Conservation (phyloP, 2,329 filamentous ascomycete genomes). For the Xylariaceae sp. region DNA sequence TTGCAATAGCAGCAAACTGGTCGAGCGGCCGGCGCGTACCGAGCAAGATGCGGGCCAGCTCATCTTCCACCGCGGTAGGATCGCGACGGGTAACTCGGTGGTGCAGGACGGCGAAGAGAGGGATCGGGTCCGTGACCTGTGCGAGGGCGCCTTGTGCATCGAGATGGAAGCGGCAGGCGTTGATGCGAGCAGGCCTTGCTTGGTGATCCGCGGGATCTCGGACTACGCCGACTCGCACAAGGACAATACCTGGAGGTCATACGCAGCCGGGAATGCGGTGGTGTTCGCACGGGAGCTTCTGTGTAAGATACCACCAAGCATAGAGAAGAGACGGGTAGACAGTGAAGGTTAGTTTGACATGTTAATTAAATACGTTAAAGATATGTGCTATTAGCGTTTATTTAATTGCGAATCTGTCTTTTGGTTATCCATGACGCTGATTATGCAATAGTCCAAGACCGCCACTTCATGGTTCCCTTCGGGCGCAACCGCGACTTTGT, state of each 20-base stretch:
- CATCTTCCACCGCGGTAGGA: conserved; percentile 1
- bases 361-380: too few relatives aligned
- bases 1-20: neutral
- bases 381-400: too few relatives aligned
- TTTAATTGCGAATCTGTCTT: too few relatives aligned
- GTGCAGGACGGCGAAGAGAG: conserved; percentile 1
- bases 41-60: neutral
- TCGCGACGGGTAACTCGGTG: conserved; percentile 1
- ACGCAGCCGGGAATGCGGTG: neutral
- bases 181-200: neutral
- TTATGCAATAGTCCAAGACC: too few relatives aligned
- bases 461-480: neutral
- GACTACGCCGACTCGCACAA: conserved; percentile 8
- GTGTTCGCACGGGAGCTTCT: conserved; percentile 6
- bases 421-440: too few relatives aligned
- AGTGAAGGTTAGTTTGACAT: too few relatives aligned
- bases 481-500: neutral
- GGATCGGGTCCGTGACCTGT: neutral
- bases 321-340: too few relatives aligned
- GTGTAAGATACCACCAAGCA: too few relatives aligned
- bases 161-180: conserved; percentile 6
- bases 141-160: neutral
- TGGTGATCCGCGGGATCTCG: conserved; percentile 1
- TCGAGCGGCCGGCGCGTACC: neutral
- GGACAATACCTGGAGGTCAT: neutral